phyloP scores from a whole-genome alignment of 352 stramenopile genomes.

The Plasmopara viticola region DNA sequence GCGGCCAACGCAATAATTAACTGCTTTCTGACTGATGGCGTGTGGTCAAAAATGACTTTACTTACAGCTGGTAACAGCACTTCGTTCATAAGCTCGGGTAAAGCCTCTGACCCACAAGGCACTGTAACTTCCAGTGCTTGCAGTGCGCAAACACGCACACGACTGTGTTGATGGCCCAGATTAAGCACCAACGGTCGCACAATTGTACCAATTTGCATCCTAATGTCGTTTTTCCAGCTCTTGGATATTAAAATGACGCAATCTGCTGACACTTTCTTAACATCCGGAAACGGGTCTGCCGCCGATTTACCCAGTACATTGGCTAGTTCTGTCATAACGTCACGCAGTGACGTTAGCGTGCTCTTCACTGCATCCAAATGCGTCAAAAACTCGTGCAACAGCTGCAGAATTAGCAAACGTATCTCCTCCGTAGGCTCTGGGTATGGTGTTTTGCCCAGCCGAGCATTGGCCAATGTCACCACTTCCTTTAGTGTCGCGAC shows the following conservation, averaged over 20 bases:
- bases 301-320: constrained; percentile 70
- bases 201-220: constrained; percentile 64
- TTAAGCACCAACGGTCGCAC: constrained; percentile 61
- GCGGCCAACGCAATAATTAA: constrained; percentile 45
- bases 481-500: constrained; percentile 38
- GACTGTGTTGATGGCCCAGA: constrained; percentile 76
- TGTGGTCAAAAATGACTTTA: constrained; percentile 68
- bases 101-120: constrained; percentile 55
- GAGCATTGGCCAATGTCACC: constrained; percentile 35
- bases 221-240: constrained; percentile 47
- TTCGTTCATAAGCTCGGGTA: constrained; percentile 74
- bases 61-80: constrained; percentile 53
- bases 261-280: constrained; percentile 69
- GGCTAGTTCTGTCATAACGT: constrained; percentile 57
- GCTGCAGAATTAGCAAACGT: constrained; percentile 58
- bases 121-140: constrained; percentile 67
- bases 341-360: constrained; percentile 25
- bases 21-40: constrained; percentile 65
- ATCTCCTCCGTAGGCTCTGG: constrained; percentile 80
- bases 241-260: constrained; percentile 50
- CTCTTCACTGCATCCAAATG: constrained; percentile 28
- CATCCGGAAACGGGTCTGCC: constrained; percentile 73
- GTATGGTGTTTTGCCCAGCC: constrained; percentile 74
- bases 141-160: constrained; percentile 65
- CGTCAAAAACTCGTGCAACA: constrained; percentile 47